Evolutionary conservation across 352 stramenopile genomes (phyloP), one percentile per base, ranked within the genome.

Genomic region (Globisporangium acanthophoron): DNA sequence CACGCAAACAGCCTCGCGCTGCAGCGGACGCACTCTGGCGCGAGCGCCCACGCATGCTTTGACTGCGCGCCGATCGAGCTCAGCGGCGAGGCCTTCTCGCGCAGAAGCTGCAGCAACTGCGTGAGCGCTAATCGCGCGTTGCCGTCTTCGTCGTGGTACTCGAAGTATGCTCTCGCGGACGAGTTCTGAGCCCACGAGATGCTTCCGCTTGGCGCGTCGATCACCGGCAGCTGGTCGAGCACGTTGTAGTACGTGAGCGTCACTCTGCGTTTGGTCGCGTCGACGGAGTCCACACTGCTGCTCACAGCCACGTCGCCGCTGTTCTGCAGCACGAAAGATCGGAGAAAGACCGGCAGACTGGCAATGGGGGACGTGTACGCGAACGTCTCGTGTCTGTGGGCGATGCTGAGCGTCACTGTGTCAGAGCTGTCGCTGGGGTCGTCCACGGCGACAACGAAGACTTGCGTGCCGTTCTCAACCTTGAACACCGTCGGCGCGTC

Each of bases 301-400:
- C 51, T 55, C 5, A 64, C 53, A 12, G 11, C 20, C 3, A 74
- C 61, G 16, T 67, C 63, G 11, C 49, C 69, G 1, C 31, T 46
- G 31, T 62, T 67, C 24, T 62, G 33, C 13, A 74, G 43, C 27
- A 74, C 62, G 27, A 74, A 72, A 2, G 48, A 16, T 13, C 54
- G 50, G 12, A 76, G 27, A 43, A 74, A 74, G 12, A 43, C 39
- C 41, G 53, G 43, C 11, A 72, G 53, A 3, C 33, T 48, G 0
- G 50, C n/a, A 2, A 57, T 27, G 1, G 62, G 15, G 1, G 56
- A 18, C 29, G 70, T 37, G 39, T 71, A 71, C 6, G 18, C 27
- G 40, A 48, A 58, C 0, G 13, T 49, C 29, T 54, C 9, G 47
- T n/a, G 9, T 1, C 13, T 16, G 8, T 43, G 7, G 16, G 12